Conservation (phyloP, 331 rosid genomes). For the Malus hybrid region DNA sequence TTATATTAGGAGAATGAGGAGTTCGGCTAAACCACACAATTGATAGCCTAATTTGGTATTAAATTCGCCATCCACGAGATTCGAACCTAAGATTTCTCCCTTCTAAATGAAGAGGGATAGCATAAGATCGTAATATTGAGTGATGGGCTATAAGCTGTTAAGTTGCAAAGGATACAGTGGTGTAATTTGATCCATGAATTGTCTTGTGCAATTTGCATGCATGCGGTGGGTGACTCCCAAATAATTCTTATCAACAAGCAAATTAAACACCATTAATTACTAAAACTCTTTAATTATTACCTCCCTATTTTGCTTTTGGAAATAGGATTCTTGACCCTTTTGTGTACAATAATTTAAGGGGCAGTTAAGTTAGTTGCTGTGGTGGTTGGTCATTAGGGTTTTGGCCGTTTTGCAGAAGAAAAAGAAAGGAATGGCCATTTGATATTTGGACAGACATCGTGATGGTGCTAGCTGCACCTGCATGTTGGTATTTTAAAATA, state of each 20-base stretch:
- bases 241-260: not conserved
- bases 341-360: not conserved
- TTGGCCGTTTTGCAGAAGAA: slow-evolving; percentile 9
- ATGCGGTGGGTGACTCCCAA: not conserved
- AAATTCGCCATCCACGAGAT: no score
- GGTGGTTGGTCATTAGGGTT: slow-evolving; percentile 27
- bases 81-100: no score
- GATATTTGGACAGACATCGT: slow-evolving; percentile 13
- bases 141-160: not conserved
- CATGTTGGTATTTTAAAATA: not conserved
- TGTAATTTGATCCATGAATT: not conserved
- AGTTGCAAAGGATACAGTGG: not conserved
- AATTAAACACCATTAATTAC: not conserved
- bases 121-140: no score
- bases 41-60: no score
- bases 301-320: slow-evolving; percentile 4
- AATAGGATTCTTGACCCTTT: slow-evolving; percentile 14
- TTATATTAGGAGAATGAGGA: no score
- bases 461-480: not conserved
- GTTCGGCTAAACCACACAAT: no score
- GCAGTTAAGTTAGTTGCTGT: slow-evolving; percentile 38
- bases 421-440: slow-evolving; percentile 4
- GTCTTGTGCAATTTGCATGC: not conserved
- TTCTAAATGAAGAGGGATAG: no score
- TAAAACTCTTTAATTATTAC: not conserved